Evolutionary conservation across 345 rosid genomes (phyloP).

Genomic region (Schrenkiella parvula): DNA sequence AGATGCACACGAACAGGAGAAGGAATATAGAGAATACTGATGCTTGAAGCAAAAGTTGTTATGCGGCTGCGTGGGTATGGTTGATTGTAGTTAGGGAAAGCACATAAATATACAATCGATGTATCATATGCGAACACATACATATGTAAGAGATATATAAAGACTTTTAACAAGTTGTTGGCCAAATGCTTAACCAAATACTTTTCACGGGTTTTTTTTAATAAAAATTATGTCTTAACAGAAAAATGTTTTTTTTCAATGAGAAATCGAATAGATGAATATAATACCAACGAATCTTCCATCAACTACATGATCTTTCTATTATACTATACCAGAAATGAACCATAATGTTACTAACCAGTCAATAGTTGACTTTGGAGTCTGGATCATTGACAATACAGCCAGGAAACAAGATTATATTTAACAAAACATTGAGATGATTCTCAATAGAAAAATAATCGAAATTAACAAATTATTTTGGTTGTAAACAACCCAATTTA

Average conservation of each 20-base stretch:
- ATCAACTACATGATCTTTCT: not conserved
- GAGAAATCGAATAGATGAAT: constrained; percentile 9
- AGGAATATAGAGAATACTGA: constrained; percentile 12
- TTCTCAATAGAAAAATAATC: not conserved
- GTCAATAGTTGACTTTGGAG: not conserved
- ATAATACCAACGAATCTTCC: not conserved
- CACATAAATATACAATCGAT: not conserved
- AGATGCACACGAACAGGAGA: constrained; percentile 4
- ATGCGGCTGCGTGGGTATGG: not conserved
- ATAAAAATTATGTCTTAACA: not conserved
- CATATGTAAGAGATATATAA: not conserved
- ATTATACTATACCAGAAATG: constrained; percentile 1
- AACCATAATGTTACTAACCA: constrained; percentile 26
- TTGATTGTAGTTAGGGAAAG: constrained; percentile 9
- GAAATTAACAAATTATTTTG: not conserved
- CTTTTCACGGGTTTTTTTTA: not conserved
- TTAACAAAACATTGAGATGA: not conserved
- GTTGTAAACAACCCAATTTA: not conserved
- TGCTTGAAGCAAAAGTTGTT: constrained; percentile 21
- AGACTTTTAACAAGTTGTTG: constrained; percentile 14
- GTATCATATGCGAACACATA: not conserved
- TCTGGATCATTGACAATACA: not conserved
- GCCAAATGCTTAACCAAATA: constrained; percentile 21
- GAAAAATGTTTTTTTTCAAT: not conserved
- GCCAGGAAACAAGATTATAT: not conserved